phyloP scores from a whole-genome alignment of 306 rosid genomes.

The Trichosanthes cucumerina region DNA sequence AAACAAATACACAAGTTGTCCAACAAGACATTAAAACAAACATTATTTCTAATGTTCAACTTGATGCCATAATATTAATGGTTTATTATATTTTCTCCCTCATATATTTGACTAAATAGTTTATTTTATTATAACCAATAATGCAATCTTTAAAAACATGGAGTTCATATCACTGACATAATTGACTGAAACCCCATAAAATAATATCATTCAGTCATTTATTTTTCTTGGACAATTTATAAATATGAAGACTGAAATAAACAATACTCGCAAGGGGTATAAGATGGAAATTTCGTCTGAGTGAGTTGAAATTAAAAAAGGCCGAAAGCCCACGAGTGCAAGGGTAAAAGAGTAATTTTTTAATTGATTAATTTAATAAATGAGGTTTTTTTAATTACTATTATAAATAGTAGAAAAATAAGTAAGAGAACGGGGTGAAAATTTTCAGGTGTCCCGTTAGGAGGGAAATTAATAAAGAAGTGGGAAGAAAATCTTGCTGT shows the following conservation, averaged over 20 bases:
- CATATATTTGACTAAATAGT: not conserved
- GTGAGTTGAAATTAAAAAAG: not conserved
- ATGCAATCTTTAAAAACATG: not conserved
- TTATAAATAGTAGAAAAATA: not conserved
- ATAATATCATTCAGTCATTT: not conserved
- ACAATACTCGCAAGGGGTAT: not conserved
- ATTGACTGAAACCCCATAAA: not conserved
- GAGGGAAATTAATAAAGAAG: not conserved
- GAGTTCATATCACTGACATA: not conserved
- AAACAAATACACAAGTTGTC: not conserved
- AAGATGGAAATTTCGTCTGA: not conserved
- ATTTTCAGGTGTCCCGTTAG: not conserved
- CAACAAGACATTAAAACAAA: not conserved
- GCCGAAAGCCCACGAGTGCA: not conserved
- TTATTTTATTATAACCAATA: no score
- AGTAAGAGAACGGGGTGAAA: not conserved
- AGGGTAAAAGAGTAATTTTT: constrained; percentile 14
- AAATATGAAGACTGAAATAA: not conserved
- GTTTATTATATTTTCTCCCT: not conserved
- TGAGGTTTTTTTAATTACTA: no score
- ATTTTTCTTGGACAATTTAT: not conserved
- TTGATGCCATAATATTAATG: not conserved
- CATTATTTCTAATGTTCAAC: not conserved
- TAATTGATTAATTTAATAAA: not conserved
- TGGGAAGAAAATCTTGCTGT: constrained; percentile 33